These are phyloP conservation scores for Hydnomerulius pinastri DNA, from an alignment of 768 basidiomycete genomes.

Conservation along the genomic window DNA sequence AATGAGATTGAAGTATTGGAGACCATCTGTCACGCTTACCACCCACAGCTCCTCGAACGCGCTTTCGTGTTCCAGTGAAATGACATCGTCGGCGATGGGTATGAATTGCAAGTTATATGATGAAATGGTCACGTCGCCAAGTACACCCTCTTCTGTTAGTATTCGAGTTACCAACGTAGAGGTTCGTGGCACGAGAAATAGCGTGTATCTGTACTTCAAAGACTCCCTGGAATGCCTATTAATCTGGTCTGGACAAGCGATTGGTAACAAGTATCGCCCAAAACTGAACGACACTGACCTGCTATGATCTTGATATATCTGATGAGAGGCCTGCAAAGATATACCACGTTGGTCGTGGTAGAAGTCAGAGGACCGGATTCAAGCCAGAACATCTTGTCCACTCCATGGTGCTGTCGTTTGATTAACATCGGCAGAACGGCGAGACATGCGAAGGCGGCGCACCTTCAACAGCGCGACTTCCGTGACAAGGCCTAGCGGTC, in stretches of 20 bases:
- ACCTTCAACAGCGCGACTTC: constrained; percentile 95
- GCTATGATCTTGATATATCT: constrained; percentile 88
- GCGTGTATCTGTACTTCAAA: constrained; percentile 79
- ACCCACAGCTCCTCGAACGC: constrained; percentile 91
- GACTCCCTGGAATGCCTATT: constrained; percentile 73
- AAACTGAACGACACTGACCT: constrained; percentile 49
- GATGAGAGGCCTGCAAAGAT: constrained; percentile 87
- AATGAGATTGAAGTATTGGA: not conserved
- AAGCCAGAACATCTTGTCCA: constrained; percentile 99
- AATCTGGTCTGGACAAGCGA: constrained; percentile 74
- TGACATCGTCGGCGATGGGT: constrained; percentile 88
- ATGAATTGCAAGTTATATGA: constrained; percentile 94
- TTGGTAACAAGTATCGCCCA: constrained; percentile 25
- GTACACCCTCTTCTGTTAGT: constrained; percentile 95
- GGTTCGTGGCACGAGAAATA: constrained; percentile 84
- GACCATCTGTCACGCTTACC: constrained; percentile 48
- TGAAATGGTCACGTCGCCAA: constrained; percentile 88
- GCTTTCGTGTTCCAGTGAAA: constrained; percentile 85
- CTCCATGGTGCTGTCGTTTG: constrained; percentile 85
- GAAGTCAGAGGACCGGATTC: constrained; percentile 85
- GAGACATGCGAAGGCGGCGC: constrained; percentile 2
- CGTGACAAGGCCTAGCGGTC: constrained; percentile 92
- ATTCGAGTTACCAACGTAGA: constrained; percentile 86
- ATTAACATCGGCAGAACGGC: constrained; percentile 10
- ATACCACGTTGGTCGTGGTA: constrained; percentile 86